Base-by-base conservation (phyloP, 2,329 filamentous ascomycete genomes). In the Aspergillus vadensis region DNA sequence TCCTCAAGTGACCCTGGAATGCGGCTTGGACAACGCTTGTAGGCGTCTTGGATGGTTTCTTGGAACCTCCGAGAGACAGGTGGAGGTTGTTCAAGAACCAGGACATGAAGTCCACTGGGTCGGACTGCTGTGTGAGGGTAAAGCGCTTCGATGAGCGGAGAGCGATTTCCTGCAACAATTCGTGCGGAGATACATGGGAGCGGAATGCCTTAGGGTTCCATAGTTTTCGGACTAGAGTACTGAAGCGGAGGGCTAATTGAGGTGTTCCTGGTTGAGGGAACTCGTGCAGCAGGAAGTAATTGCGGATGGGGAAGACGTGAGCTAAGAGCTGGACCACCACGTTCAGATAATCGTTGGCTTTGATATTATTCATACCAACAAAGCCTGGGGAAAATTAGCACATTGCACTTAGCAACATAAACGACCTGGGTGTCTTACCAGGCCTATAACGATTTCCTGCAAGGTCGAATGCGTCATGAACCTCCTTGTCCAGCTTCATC, bases 281-380 rank as follows among this genome's bases (percentile, higher is more conserved):
- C 67, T 96, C 86, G 72, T 97, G 91, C 1, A 98, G 85, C 70
- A 99, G 87, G 73, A 98, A 88, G 79, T 88, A 98, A 75, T 98
- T 97, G 36, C 95, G 88, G 67, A 99, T 81, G 4, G 95, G 94
- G 19, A 88, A 82, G 25, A 98, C 92, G 76, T 99, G 95, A 2
- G 94, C 89, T 39, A 99, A 84, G 6, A 93, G 89, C 76, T 99
- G 95, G 52, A 96, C 89, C 3, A 97, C 86, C 25, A 97, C 94
- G 74, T 99, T 99, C 72, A 98, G 85, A 79, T 99, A 99, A 81
- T 99, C 95, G 79, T 99, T 99, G 60, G 95, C 92, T 78, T 99
- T 99, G 83, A 99, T 97, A 79, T 99, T 99, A 83, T 99, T 99
- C 91, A 99, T 96, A 67, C 95, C 95, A 63, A 99, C 92, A 74